Percentiles rank a stretch among this genome's conserved stretches.
phyloP scores from a whole-genome alignment of 805 yeast genomes.

The Saturnispora zaruensis region DNA sequence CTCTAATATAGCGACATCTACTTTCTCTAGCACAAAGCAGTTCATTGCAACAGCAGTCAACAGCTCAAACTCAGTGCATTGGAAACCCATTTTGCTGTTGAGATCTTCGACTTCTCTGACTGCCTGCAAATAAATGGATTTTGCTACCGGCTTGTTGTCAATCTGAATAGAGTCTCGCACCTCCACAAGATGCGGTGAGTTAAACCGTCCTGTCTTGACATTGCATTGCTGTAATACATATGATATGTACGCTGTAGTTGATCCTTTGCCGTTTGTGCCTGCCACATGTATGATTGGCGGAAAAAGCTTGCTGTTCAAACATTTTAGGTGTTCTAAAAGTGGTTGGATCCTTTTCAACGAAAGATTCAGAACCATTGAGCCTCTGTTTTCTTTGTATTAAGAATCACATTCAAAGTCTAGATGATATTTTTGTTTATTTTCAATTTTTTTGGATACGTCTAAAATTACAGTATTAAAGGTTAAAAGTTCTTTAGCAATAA shows the following conservation, averaged over 20 bases:
- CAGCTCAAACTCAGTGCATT: constrained; percentile 83
- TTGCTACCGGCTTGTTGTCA: constrained; percentile 47
- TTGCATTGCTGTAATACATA: constrained; percentile 46
- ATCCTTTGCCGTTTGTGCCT: constrained; percentile 96
- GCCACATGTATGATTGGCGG: constrained; percentile 68
- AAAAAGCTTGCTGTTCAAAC: not conserved
- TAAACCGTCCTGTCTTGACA: constrained; percentile 64
- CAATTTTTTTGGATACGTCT: not conserved
- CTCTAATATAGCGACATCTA: constrained; percentile 78
- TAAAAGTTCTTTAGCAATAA: not conserved
- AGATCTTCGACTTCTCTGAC: constrained; percentile 34
- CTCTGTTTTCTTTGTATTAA: not conserved
- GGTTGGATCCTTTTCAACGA: constrained; percentile 3
- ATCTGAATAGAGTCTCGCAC: constrained; percentile 71
- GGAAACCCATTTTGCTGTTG: constrained; percentile 36
- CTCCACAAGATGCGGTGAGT: constrained; percentile 75
- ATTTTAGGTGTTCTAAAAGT: not conserved
- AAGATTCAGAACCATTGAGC: not conserved
- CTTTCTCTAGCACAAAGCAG: constrained; percentile 50
- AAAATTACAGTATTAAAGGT: not conserved
- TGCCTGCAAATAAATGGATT: constrained; percentile 36
- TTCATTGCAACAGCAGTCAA: constrained; percentile 80
- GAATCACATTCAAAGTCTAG: not conserved
- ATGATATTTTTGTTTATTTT: no score
- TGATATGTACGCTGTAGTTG: constrained; percentile 75